Evolutionary conservation across 192 early-diverging fungal species (phyloP).

Genomic region (Coemansia sp.): DNA sequence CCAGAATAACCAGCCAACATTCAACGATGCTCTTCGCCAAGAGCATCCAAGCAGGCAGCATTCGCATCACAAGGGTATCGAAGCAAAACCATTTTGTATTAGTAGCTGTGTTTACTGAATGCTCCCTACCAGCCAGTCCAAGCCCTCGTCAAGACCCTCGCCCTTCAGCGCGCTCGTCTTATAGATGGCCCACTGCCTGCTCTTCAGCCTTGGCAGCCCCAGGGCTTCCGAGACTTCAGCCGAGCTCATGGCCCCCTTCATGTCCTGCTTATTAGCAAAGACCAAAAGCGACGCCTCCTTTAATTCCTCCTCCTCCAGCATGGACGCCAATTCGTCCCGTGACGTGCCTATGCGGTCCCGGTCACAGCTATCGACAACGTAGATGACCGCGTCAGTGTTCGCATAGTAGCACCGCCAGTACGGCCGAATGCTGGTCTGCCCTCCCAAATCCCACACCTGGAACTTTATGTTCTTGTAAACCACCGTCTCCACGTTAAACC

Average conservation of each 20-base stretch:
- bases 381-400: constrained; percentile 81
- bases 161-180: constrained; percentile 82
- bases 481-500: constrained; percentile 86
- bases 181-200: constrained; percentile 89
- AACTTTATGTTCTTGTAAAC: constrained; percentile 85
- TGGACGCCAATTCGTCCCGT: constrained; percentile 76
- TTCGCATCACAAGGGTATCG: no score
- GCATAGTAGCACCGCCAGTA: constrained; percentile 86
- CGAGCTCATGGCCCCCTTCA: constrained; percentile 81
- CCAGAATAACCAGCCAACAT: no score
- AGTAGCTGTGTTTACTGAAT: constrained; percentile 16
- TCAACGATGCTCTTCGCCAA: background rate
- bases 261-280: constrained; percentile 83
- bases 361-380: constrained; percentile 85
- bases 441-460: constrained; percentile 85
- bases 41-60: background rate
- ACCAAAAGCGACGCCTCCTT: constrained; percentile 75
- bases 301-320: constrained; percentile 81
- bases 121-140: constrained; percentile 82
- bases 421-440: constrained; percentile 87
- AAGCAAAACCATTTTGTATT: no score
- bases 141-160: constrained; percentile 79
- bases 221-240: constrained; percentile 92
- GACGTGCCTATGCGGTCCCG: constrained; percentile 85
- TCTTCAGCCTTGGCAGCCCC: constrained; percentile 80